phyloP scores from a whole-genome alignment of 2,329 filamentous ascomycete species.

The Alternaria novae-zelandiae region DNA sequence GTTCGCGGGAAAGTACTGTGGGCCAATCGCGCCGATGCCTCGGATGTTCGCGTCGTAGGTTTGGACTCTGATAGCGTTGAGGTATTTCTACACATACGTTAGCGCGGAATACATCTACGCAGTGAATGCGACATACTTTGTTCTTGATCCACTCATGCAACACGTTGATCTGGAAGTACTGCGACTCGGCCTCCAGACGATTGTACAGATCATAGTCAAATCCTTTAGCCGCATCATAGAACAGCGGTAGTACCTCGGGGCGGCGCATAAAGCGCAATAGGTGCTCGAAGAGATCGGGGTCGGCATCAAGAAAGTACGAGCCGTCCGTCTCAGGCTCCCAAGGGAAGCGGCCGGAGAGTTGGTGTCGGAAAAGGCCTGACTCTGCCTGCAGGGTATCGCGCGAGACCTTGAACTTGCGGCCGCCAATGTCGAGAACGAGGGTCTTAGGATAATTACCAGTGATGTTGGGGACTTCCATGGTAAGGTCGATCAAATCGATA shows the following conservation, averaged over 20 bases:
- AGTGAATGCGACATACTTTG: background rate
- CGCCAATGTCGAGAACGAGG: constrained; percentile 25
- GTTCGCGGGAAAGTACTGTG: background rate
- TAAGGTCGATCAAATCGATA: too few species aligned
- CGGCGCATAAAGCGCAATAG: constrained; percentile 30
- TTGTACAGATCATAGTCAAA: constrained; percentile 47
- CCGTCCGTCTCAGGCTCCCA: constrained; percentile 29
- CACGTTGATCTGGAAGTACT: constrained; percentile 40
- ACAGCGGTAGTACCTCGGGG: constrained; percentile 34
- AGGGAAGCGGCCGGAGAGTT: constrained; percentile 4
- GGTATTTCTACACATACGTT: constrained; percentile 19
- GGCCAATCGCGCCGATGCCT: background rate
- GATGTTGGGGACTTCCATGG: too few species aligned
- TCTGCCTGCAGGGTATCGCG: constrained; percentile 7
- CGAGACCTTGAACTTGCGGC: constrained; percentile 16
- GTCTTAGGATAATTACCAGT: background rate
- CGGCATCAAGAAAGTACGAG: constrained; percentile 50
- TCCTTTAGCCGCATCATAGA: constrained; percentile 36
- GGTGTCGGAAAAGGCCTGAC: constrained; percentile 14
- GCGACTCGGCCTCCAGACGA: constrained; percentile 41
- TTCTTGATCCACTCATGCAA: constrained; percentile 42
- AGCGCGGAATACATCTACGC: too few species aligned
- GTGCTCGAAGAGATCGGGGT: constrained; percentile 43
- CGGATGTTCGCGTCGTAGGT: background rate
- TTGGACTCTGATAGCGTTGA: constrained; percentile 23